phyloP scores from a whole-genome alignment of 306 rosid genomes.

The Cicer yamashitae region DNA sequence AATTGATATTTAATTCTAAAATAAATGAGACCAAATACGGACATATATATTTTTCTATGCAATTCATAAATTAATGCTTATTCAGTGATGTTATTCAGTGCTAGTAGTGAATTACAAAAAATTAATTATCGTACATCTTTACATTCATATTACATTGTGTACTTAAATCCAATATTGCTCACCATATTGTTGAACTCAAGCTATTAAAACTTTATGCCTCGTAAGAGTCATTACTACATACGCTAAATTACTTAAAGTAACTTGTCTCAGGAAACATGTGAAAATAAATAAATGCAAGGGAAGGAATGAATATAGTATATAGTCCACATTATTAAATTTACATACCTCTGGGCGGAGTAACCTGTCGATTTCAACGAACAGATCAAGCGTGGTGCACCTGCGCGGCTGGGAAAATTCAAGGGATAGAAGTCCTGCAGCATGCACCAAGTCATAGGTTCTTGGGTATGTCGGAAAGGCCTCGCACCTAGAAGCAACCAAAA shows the following conservation, averaged over 20 bases:
- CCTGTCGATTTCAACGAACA: constrained; percentile 88
- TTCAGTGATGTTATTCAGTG: too few relatives aligned
- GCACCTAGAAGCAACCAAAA: constrained; percentile 64
- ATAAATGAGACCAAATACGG: background rate
- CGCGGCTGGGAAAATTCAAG: constrained; percentile 68
- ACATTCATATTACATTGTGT: background rate
- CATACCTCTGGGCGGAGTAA: constrained; percentile 96
- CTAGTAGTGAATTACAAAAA: background rate
- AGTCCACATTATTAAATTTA: constrained; percentile 10
- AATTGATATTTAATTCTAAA: background rate
- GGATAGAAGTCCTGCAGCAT: constrained; percentile 88
- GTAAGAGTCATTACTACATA: background rate
- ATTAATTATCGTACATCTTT: background rate
- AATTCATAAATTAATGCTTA: background rate
- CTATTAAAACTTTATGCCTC: too few relatives aligned
- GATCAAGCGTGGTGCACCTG: constrained; percentile 80
- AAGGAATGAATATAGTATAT: background rate
- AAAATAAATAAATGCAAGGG: background rate
- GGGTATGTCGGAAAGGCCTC: constrained; percentile 96
- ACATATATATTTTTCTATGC: background rate
- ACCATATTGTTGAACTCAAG: background rate
- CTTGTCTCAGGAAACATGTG: constrained; percentile 19
- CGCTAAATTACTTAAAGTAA: constrained; percentile 15
- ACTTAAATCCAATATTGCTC: background rate
- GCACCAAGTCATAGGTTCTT: constrained; percentile 95